Base-by-base conservation (phyloP, 768 basidiomycete species). In the Cytidiella melzeri region DNA sequence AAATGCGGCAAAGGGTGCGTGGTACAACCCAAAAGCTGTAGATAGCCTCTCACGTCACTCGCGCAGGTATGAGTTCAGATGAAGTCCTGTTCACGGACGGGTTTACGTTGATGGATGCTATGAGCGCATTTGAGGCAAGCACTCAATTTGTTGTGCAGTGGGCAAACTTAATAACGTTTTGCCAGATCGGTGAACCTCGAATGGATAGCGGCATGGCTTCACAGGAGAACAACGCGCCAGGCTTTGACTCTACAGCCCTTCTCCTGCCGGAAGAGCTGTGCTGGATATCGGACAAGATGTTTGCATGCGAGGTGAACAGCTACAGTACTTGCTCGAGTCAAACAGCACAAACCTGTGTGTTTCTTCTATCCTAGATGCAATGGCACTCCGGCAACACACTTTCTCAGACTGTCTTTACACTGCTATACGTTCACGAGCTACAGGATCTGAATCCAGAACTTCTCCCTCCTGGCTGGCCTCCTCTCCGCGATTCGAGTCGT, bases 91-190 rank as follows among this genome's bases (percentile, higher is more conserved):
- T 90, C 27, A 81, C 80, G 58, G 76, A 82, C 1, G 79, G 76
- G 25, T 85, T 91, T 56, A 77, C 80, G 15, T 71, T 95, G 41
- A 77, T 84, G 53, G 93, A 97, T 53, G 84, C 91, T n/a, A 95
- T 97, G 92, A 87, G 87, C 57, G 88, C 91, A 12, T 81, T 96
- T 47, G 87, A 93, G 78, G 90, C 87, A 61, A 51, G 72, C 58
- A 46, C 20, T 19, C 2, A 11, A n/a, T n/a, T n/a, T n/a, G n/a
- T n/a, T n/a, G n/a, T n/a, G n/a, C n/a, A n/a, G n/a, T n/a, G n/a
- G n/a, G n/a, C n/a, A n/a, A n/a, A n/a, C n/a, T n/a, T n/a, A 41
- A 40, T 50, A 15, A 48, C 46, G 36, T 37, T 27, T 41, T 30
- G 11, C 38, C 65, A 94, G 92, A 90, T 94, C 44, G 87, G 92